Evolutionary conservation across 768 basidiomycete species (phyloP).

Genomic region (Podaxis sp.): DNA sequence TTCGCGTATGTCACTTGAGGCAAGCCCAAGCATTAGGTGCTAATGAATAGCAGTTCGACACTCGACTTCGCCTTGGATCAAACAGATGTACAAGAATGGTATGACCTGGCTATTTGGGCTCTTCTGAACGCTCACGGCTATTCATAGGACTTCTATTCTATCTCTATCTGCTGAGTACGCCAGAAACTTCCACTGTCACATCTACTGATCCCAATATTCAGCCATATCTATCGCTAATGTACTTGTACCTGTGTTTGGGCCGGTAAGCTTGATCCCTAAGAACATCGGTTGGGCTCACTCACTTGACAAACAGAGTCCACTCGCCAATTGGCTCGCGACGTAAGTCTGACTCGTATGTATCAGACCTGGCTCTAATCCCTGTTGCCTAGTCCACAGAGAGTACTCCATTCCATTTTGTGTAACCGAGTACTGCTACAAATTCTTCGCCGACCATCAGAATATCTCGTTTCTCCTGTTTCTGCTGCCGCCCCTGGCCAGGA

Average conservation of each 20-base stretch:
- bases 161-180: slow-evolving; percentile 36
- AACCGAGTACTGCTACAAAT: slow-evolving; percentile 44
- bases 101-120: background rate
- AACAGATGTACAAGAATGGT: slow-evolving; percentile 42
- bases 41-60: slow-evolving; percentile 28
- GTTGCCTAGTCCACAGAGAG: slow-evolving; percentile 36
- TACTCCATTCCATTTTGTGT: slow-evolving; percentile 43
- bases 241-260: slow-evolving; percentile 35
- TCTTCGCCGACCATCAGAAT: slow-evolving; percentile 27
- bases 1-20: slow-evolving; percentile 30
- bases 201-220: slow-evolving; percentile 14
- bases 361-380: background rate
- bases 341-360: slow-evolving; percentile 20
- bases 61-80: slow-evolving; percentile 35
- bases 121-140: background rate
- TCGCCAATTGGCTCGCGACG: slow-evolving; percentile 45
- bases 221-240: slow-evolving; percentile 41
- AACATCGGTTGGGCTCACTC: no score
- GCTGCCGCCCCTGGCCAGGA: background rate
- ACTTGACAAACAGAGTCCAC: slow-evolving; percentile 24
- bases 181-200: background rate
- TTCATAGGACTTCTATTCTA: slow-evolving; percentile 39
- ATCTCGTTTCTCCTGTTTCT: slow-evolving; percentile 21
- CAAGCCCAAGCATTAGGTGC: background rate
- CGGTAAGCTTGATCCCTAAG: slow-evolving; percentile 26